A percentile compares a stretch with the other conserved stretches of the same genome.
These are phyloP conservation scores for Colletotrichum lindemuthianum DNA, from an alignment of 2,329 filamentous ascomycete genomes.

Conservation along the genomic window DNA sequence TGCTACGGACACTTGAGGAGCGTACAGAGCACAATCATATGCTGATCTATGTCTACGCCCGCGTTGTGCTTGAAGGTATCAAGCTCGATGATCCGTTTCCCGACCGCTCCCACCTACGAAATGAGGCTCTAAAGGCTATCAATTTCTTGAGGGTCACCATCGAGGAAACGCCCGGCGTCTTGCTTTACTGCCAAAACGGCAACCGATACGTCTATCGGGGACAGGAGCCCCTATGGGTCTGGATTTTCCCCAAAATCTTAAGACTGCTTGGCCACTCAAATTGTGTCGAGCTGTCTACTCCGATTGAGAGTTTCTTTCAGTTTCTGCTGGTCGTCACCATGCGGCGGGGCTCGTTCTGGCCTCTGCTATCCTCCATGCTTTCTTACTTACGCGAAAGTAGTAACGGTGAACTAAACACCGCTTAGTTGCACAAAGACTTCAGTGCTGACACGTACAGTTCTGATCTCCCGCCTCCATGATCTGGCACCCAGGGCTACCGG, in stretches of 20 bases:
- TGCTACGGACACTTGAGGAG: constrained; percentile 71
- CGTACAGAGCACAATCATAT: constrained; percentile 83
- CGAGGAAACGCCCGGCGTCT: constrained; percentile 76
- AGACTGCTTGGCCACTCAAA: constrained; percentile 64
- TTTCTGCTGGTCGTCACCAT: constrained; percentile 58
- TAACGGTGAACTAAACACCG: constrained; percentile 48
- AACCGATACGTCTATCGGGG: constrained; percentile 62
- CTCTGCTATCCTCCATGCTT: constrained; percentile 54
- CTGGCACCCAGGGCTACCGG: constrained; percentile 41
- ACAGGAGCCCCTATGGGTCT: constrained; percentile 71
- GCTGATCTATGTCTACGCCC: constrained; percentile 84
- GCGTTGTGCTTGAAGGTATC: constrained; percentile 79
- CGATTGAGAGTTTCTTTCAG: constrained; percentile 64
- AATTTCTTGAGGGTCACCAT: constrained; percentile 81
- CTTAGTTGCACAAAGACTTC: background rate
- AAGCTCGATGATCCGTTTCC: constrained; percentile 76
- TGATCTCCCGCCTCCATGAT: constrained; percentile 48
- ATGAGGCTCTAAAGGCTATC: constrained; percentile 76
- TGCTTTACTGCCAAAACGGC: constrained; percentile 57
- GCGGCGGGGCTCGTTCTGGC: constrained; percentile 59
- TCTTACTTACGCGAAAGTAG: constrained; percentile 61
- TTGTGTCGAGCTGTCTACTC: constrained; percentile 57
- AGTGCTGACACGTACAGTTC: constrained; percentile 41
- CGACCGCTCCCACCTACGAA: constrained; percentile 61
- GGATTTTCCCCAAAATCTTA: constrained; percentile 69